These are phyloP conservation scores for Fusarium verrucosum DNA, from an alignment of 2,329 filamentous ascomycete genomes.

Conservation along the genomic window DNA sequence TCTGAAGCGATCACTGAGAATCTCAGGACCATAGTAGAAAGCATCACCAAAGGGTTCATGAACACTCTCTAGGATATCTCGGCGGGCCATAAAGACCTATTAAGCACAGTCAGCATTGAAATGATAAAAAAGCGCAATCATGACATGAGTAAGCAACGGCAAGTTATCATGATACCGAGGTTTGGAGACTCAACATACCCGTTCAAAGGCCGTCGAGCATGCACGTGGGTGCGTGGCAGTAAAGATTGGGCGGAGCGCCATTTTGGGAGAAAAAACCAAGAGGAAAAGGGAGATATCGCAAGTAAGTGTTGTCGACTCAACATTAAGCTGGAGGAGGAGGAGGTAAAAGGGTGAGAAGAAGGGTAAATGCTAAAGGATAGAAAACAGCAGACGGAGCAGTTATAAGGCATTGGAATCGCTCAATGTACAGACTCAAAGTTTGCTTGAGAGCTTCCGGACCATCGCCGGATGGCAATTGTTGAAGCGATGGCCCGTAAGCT, in stretches of 20 bases:
- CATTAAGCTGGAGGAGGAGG: conserved; percentile 36
- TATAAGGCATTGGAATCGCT: conserved; percentile 27
- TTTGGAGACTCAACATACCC: conserved; percentile 64
- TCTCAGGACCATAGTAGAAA: conserved; percentile 94
- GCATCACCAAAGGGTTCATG: conserved; percentile 98
- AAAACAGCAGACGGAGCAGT: conserved; percentile 30
- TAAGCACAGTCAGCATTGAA: conserved; percentile 9
- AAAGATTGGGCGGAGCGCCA: conserved; percentile 81
- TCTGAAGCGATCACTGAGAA: conserved; percentile 81
- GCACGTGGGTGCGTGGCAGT: conserved; percentile 93
- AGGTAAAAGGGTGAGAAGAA: conserved; percentile 30
- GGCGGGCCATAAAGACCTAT: conserved; percentile 95
- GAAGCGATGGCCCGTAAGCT: conserved; percentile 44
- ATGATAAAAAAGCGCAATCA: neutral
- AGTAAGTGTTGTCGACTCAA: conserved; percentile 40
- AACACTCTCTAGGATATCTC: conserved; percentile 80
- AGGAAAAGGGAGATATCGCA: conserved; percentile 45
- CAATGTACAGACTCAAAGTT: conserved; percentile 31
- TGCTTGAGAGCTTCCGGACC: conserved; percentile 39
- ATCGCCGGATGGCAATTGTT: conserved; percentile 40
- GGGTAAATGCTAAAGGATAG: neutral
- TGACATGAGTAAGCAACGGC: neutral
- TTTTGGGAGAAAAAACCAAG: conserved; percentile 53
- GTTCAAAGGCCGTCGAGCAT: conserved; percentile 96
- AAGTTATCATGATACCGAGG: neutral